These are phyloP conservation scores for Ilex aquifolium DNA, from an alignment of 257 asterid genomes.

Conservation along the genomic window DNA sequence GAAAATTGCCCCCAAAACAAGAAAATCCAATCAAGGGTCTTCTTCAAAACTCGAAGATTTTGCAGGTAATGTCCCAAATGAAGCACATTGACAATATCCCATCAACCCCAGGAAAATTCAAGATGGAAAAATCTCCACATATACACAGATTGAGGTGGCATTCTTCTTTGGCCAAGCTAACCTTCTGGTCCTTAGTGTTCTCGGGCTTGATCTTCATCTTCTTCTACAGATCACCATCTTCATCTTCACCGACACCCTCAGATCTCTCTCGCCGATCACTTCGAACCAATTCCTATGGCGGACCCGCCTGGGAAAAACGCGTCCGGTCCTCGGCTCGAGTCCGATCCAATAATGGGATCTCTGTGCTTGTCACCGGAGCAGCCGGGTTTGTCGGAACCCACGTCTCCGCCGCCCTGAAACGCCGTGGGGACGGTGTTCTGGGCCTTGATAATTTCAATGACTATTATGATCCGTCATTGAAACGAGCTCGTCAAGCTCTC, in stretches of 20 bases:
- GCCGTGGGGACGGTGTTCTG: conserved; percentile 55
- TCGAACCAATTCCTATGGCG: conserved; percentile 30
- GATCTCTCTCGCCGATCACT: conserved; percentile 57
- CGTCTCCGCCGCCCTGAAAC: conserved; percentile 46
- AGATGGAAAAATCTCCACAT: conserved; percentile 53
- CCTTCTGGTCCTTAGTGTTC: conserved; percentile 46
- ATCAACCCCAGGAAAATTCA: conserved; percentile 65
- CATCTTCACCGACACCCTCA: conserved; percentile 26
- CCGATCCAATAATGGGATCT: conserved; percentile 41
- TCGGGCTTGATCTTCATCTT: conserved; percentile 40
- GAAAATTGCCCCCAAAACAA: conserved; percentile 14
- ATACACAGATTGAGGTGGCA: conserved; percentile 29
- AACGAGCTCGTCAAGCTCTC: conserved; percentile 48
- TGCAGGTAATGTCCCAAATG: conserved; percentile 31
- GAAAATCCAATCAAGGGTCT: conserved; percentile 24
- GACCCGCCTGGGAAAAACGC: conserved; percentile 35
- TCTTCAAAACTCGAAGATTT: conserved; percentile 19
- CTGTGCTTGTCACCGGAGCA: conserved; percentile 56
- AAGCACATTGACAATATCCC: conserved; percentile 79
- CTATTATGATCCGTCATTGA: conserved; percentile 48
- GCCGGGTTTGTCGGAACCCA: conserved; percentile 66
- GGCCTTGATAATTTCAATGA: conserved; percentile 54
- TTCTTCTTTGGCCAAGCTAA: conserved; percentile 42
- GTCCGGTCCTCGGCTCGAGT: conserved; percentile 41
- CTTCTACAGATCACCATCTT: conserved; percentile 43